Evolutionary conservation across 768 basidiomycete genomes (phyloP), one percentile per base, ranked within the genome.

Genomic region (Boletellus emodensis): DNA sequence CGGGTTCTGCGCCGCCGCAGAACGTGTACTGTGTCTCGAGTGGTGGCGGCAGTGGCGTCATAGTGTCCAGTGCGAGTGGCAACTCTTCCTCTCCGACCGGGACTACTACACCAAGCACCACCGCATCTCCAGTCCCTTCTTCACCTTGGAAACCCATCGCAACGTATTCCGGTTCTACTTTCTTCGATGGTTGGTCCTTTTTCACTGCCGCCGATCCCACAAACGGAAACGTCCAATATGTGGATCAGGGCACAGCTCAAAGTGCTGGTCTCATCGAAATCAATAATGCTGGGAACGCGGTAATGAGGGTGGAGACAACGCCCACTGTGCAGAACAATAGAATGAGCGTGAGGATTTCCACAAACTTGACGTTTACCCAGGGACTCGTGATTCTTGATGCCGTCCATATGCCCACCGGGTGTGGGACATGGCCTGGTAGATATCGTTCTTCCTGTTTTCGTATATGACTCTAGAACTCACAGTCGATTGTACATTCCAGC

Each of bases 241-340:
- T 90, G 5, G 77, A 84, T 62, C 74, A 83, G 60, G 56, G 58
- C 49, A 78, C 80, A 39, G 87, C 80, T 38, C 83, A 74, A 64
- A 70, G 73, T 7, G 80, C 73, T 52, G 80, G 80, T 42, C 75
- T 97, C 28, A 62, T 84, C 28, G 73, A 79, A 13, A 75, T 93
- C 60, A 94, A 90, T 61, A 54, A 61, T 20, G 76, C 75, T 10
- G 89, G 90, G 18, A 80, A 91, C 68, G 90, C 87, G 15, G 69
- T 96, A 49, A 94, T 97, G 92, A 74, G 81, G 32, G 84, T 95
- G 22, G 91, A 95, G 63, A 94, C 89, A 6, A 94, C 91, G 5
- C 75, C 81, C 10, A 77, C 69, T 15, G 85, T 94, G 30, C 60
- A 77, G n/a, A 78, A 65, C 36, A 85, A 78, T 47, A 81, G 94